Percentiles rank a stretch among this genome's conserved stretches.
Evolutionary conservation across 805 yeast species (phyloP).

Genomic region (Hanseniaspora vineae): DNA sequence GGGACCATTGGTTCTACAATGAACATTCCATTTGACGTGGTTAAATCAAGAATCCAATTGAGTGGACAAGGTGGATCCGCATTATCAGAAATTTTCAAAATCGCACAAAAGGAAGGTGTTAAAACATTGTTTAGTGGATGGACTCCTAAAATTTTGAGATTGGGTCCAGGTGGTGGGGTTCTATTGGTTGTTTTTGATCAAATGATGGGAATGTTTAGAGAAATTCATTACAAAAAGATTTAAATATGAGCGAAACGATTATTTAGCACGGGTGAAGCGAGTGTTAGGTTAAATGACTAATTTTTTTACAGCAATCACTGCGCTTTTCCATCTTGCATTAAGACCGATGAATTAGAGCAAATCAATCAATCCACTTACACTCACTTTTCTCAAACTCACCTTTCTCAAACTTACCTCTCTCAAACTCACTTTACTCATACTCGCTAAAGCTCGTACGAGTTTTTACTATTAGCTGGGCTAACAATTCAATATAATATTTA

Average conservation of each 20-base stretch:
- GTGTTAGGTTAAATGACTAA: too few species aligned
- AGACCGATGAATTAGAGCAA: too few species aligned
- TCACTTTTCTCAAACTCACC: too few species aligned
- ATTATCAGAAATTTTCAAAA: constrained; percentile 63
- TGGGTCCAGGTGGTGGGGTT: constrained; percentile 99
- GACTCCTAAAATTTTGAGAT: constrained; percentile 90
- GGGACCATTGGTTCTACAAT: constrained; percentile 93
- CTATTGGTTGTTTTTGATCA: constrained; percentile 91
- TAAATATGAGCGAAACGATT: neutral
- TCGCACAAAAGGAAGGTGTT: constrained; percentile 68
- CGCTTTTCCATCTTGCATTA: too few species aligned
- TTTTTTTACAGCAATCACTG: too few species aligned
- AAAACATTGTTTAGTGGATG: constrained; percentile 90
- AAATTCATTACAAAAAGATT: neutral
- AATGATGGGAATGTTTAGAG: constrained; percentile 85
- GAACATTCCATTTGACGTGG: constrained; percentile 96
- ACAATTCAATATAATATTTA: too few species aligned
- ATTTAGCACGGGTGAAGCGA: too few species aligned
- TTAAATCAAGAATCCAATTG: constrained; percentile 89
- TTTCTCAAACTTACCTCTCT: too few species aligned
- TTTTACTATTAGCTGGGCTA: too few species aligned
- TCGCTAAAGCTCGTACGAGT: too few species aligned
- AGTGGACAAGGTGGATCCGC: constrained; percentile 29
- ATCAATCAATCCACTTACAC: too few species aligned
- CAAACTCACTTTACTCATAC: too few species aligned